Percentiles rank a stretch among this genome's conserved stretches.
Evolutionary conservation across 257 asterid genomes (phyloP).

Genomic region (Solanum neorickii): DNA sequence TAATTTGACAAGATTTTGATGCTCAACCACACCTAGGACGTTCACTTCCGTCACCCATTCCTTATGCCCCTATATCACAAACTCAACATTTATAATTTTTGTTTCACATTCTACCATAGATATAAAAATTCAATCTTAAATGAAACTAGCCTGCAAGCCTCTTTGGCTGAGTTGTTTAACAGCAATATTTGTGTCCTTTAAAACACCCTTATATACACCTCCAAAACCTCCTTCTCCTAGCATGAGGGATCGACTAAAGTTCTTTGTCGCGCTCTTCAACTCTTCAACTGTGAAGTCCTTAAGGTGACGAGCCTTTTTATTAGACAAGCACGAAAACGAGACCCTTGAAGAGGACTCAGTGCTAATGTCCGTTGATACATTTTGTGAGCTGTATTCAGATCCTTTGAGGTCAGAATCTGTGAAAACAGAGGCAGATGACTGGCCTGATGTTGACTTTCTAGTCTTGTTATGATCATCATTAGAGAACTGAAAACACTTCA

Average conservation of each 20-base stretch:
- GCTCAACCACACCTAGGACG: constrained; percentile 75
- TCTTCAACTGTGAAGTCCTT: constrained; percentile 49
- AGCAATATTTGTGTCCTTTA: constrained; percentile 53
- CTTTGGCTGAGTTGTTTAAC: constrained; percentile 92
- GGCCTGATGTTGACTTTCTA: constrained; percentile 30
- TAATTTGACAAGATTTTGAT: constrained; percentile 76
- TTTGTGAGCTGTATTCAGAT: constrained; percentile 45
- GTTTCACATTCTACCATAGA: not conserved
- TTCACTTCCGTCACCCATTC: constrained; percentile 95
- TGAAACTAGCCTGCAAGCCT: constrained; percentile 69
- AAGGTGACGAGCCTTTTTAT: constrained; percentile 34
- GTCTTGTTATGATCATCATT: constrained; percentile 17
- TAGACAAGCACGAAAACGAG: constrained; percentile 40
- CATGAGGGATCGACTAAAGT: constrained; percentile 70
- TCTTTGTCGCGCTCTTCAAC: constrained; percentile 59
- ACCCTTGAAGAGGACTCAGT: constrained; percentile 48
- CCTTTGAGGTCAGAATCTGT: constrained; percentile 38
- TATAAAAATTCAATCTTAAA: not conserved
- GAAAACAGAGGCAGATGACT: constrained; percentile 33
- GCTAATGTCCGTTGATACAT: constrained; percentile 59
- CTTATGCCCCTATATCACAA: constrained; percentile 59
- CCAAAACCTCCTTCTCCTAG: constrained; percentile 93
- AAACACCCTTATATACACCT: constrained; percentile 55
- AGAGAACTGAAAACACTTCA: constrained; percentile 59
- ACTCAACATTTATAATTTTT: not conserved